Conservation (phyloP, 2,329 filamentous ascomycete species). For the Beauveria caledonica region DNA sequence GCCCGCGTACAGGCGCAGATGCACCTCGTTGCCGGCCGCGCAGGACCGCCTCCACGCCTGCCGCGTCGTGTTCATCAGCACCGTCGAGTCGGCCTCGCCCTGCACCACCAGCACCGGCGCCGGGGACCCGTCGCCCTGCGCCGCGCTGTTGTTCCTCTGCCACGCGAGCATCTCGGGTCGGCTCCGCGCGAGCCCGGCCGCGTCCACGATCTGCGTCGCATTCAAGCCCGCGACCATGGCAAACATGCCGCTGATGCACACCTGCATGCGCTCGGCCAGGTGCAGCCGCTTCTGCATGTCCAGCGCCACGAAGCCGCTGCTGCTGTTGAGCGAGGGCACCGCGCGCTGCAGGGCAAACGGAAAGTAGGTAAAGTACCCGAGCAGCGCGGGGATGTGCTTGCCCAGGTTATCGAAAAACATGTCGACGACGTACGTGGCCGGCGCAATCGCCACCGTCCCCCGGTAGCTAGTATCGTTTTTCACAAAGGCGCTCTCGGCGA, state of each 20-base stretch:
- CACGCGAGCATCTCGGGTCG: background rate
- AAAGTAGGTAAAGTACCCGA: constrained; percentile 7
- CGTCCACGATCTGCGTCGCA: background rate
- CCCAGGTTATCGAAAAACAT: constrained; percentile 7
- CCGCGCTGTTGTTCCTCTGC: constrained; percentile 5
- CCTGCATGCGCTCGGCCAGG: constrained; percentile 6
- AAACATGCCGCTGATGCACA: constrained; percentile 12
- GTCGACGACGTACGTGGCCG: constrained; percentile 12
- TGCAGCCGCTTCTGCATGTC: constrained; percentile 1
- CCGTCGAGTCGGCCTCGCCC: constrained; percentile 10
- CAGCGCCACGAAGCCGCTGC: background rate
- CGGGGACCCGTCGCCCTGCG: constrained; percentile 6
- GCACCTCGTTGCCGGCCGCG: constrained; percentile 10
- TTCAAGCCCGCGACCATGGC: background rate
- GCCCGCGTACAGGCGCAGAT: constrained; percentile 7
- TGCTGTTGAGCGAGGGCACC: background rate
- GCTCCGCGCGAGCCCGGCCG: background rate
- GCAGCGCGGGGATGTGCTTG: background rate
- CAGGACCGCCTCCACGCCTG: constrained; percentile 6
- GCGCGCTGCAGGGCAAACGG: background rate
- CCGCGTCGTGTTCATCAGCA: constrained; percentile 4
- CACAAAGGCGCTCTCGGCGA: constrained; percentile 13
- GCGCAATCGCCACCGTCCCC: constrained; percentile 13
- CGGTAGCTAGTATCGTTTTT: constrained; percentile 3
- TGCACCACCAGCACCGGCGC: constrained; percentile 14